Conservation (phyloP, 83 land plant genomes). For the Diphasiastrum complanatum region DNA sequence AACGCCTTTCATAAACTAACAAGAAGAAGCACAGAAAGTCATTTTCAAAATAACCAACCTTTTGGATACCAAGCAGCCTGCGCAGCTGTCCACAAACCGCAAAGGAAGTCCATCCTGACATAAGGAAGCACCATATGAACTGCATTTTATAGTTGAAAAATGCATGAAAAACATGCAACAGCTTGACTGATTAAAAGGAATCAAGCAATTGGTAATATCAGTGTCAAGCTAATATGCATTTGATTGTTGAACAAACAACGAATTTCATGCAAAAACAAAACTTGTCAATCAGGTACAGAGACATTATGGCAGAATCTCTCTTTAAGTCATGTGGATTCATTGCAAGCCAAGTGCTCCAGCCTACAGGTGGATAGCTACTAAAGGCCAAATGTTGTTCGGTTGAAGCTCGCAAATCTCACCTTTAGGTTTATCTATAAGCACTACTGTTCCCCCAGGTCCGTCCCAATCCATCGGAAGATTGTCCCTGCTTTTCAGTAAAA, state of each 20-base stretch:
- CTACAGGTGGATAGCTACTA: neutral
- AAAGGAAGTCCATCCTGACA: constrained; percentile 92
- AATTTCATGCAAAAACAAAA: too few relatives aligned
- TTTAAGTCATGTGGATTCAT: too few relatives aligned
- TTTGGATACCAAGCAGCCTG: constrained; percentile 62
- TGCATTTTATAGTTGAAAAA: neutral
- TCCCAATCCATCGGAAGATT: constrained; percentile 79
- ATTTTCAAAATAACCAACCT: too few relatives aligned
- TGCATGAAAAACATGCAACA: neutral
- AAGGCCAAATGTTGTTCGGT: neutral
- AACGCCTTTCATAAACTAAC: too few relatives aligned
- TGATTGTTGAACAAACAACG: too few relatives aligned
- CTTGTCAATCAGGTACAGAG: too few relatives aligned
- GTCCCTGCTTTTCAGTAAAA: constrained; percentile 36
- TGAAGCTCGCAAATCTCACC: constrained; percentile 33
- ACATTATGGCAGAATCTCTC: too few relatives aligned
- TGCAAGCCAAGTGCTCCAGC: neutral
- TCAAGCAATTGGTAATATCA: too few relatives aligned
- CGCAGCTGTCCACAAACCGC: constrained; percentile 89
- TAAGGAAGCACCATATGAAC: neutral
- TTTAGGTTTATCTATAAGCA: constrained; percentile 81
- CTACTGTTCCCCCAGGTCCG: constrained; percentile 61
- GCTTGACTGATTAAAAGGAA: neutral
- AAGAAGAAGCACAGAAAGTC: too few relatives aligned
- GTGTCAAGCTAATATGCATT: too few relatives aligned